Evolutionary conservation across 768 basidiomycete species (phyloP), one percentile per base, ranked within the genome.

Genomic region (Boletus rubroflammeus): DNA sequence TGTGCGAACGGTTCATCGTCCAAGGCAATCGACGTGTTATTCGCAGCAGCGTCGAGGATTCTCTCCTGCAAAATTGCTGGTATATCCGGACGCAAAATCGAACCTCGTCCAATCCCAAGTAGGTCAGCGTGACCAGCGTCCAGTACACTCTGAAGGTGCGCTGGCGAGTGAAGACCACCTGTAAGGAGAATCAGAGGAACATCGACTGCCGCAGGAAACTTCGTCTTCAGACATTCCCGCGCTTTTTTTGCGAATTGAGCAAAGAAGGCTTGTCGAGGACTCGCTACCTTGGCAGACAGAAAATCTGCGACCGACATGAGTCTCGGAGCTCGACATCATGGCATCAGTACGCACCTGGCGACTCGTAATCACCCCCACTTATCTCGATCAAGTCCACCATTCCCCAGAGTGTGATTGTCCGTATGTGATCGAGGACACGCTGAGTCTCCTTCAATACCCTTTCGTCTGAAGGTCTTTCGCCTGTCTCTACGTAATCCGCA

Each of bases 311-410:
- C 1, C 0, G 19, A 39, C n/a, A 46, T 56, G 23, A 55, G 54
- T 11, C 25, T 26, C 11, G 23, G 5, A 28, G 9, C 14, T 5
- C 25, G 13, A 17, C 6, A 34, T 42, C 2, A 19, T 38, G n/a
- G n/a, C 28, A 5, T 14, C 26, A 3, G 0, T 11, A 61, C 76
- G 17, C 60, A 86, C 91, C 81, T 60, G 88, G 86, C 17, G 77
- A 81, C 63, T 92, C 89, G 60, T 95, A 96, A 65, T 86, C 85
- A 0, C 93, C 93, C 2, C 93, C 93, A 51, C 86, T 90, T 55
- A 96, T 81, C 69, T 96, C 93, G 47, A 96, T 82, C 63, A 93
- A 88, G 67, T 96, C 93, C 5, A 95, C 63, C 17, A 73, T 70
- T 1, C 78, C 77, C 84, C 90, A 90, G 36, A 68, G 65, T 0